phyloP scores from a whole-genome alignment of 257 asterid species.

The Capsicum baccatum region DNA sequence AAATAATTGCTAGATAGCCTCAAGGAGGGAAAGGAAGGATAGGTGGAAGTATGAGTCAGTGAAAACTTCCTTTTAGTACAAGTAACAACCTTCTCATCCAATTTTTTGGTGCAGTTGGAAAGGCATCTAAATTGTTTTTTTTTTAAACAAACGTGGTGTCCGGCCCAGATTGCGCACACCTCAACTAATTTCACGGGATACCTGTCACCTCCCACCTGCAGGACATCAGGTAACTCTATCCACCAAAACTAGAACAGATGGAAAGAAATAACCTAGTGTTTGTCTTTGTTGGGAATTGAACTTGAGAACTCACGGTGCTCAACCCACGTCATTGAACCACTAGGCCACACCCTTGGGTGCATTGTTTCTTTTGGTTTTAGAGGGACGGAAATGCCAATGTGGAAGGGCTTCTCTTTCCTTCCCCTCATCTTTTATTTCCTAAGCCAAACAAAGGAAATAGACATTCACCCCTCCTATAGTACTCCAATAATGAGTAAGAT shows the following conservation, averaged over 20 bases:
- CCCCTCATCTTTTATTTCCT: not conserved
- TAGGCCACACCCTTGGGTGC: too few species aligned
- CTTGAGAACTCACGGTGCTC: too few species aligned
- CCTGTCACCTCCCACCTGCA: too few species aligned
- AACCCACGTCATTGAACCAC: too few species aligned
- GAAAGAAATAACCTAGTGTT: too few species aligned
- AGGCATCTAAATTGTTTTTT: slow-evolving; percentile 23
- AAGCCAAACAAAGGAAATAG: slow-evolving; percentile 7
- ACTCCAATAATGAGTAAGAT: not conserved
- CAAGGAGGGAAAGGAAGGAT: not conserved
- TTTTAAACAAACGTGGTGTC: not conserved
- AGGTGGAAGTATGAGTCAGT: not conserved
- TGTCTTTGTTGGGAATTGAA: too few species aligned
- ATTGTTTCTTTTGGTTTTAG: not conserved
- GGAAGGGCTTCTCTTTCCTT: not conserved
- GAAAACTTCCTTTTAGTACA: not conserved
- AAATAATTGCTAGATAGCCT: slow-evolving; percentile 1
- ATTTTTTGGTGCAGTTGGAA: slow-evolving; percentile 14
- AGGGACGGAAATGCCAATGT: not conserved
- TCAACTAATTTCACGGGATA: too few species aligned
- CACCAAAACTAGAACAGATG: too few species aligned
- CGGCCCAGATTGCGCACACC: too few species aligned
- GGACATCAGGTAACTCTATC: too few species aligned
- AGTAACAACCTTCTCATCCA: not conserved
- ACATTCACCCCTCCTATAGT: not conserved